Conservation (phyloP, 2,329 filamentous ascomycete genomes). For the Sclerotiophoma versabilis region DNA sequence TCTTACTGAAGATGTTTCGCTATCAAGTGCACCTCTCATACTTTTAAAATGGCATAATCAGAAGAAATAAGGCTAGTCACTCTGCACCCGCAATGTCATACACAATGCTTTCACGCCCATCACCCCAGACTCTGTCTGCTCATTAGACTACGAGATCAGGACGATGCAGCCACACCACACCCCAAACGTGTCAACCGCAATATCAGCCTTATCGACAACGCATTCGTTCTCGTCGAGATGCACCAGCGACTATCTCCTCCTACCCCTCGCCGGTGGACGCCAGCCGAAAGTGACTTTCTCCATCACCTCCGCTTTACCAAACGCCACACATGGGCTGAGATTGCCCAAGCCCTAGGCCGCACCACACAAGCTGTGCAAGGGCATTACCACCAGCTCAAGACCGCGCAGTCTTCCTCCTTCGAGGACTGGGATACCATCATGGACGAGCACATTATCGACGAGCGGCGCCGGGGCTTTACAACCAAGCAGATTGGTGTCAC, state of each 20-base stretch:
- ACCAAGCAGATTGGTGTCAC: conserved; percentile 1
- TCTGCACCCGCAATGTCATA: not conserved
- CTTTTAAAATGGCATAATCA: too few relatives aligned
- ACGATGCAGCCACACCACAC: not conserved
- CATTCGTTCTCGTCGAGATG: not conserved
- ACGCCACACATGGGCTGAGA: not conserved
- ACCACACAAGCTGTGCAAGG: not conserved
- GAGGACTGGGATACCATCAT: conserved; percentile 6
- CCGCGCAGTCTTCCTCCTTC: not conserved
- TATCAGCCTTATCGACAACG: not conserved
- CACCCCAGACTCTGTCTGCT: too few relatives aligned
- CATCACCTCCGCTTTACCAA: conserved; percentile 4
- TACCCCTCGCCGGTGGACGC: conserved; percentile 12
- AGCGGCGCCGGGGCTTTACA: not conserved
- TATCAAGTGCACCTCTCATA: too few relatives aligned
- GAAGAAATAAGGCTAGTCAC: not conserved
- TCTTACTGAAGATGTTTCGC: too few relatives aligned
- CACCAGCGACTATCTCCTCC: not conserved
- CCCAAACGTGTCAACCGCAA: not conserved
- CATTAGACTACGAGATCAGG: not conserved
- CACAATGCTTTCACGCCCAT: not conserved
- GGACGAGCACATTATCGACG: conserved; percentile 15
- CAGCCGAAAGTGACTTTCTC: conserved; percentile 8
- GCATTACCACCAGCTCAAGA: conserved; percentile 2
- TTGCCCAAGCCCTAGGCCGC: not conserved